Conservation (phyloP, 306 rosid genomes). For the Cucurbita moschata region DNA sequence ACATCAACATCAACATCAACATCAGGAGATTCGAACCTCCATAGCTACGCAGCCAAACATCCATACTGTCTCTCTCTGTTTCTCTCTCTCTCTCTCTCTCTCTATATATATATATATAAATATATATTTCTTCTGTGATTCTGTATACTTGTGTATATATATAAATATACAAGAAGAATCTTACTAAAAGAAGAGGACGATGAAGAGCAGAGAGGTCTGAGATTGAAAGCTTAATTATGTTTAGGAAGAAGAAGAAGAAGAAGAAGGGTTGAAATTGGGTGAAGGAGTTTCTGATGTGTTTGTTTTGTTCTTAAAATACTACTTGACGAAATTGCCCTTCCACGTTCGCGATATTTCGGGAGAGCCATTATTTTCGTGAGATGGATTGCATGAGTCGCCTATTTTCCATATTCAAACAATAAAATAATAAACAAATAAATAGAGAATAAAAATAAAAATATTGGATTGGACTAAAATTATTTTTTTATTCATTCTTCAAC, state of each 20-base stretch:
- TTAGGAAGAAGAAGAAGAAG: not conserved
- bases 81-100: too few species aligned
- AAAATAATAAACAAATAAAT: not conserved
- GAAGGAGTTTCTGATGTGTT: not conserved
- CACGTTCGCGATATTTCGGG: not conserved
- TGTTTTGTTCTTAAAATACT: not conserved
- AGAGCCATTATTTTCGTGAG: not conserved
- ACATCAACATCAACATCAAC: not conserved
- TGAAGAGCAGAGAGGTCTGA: not conserved
- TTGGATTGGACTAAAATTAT: not conserved
- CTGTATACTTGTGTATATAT: conserved; percentile 11
- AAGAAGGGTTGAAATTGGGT: conserved; percentile 1
- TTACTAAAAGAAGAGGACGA: not conserved
- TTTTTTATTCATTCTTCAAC: too few species aligned
- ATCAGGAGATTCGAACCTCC: not conserved
- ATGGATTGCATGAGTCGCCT: not conserved
- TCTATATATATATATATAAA: not conserved
- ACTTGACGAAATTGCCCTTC: not conserved
- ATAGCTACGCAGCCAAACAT: conserved; percentile 23
- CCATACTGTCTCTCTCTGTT: conserved; percentile 18
- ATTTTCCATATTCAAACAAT: not conserved
- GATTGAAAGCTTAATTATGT: not conserved
- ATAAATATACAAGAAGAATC: not conserved
- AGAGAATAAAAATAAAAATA: not conserved
- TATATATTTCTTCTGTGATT: conserved; percentile 5